Conservation (phyloP, 306 rosid species). For the Rubus idaeus region DNA sequence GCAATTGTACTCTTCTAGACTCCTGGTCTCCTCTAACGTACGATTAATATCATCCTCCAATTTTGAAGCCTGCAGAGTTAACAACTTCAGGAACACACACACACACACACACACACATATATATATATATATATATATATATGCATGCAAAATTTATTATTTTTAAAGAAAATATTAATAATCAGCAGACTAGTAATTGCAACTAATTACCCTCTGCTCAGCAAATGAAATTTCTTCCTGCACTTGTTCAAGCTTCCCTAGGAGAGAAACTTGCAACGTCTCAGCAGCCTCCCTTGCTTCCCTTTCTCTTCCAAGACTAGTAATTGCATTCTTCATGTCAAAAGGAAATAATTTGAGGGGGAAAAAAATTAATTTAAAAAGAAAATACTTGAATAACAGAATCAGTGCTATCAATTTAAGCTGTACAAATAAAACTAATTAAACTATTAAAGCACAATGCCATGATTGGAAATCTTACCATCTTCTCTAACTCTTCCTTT, state of each 20-base stretch:
- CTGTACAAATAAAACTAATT: no score
- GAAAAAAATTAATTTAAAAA: neutral
- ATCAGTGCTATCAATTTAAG: no score
- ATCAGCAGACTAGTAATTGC: neutral
- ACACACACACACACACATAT: no score
- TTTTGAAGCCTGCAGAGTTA: conserved; percentile 53
- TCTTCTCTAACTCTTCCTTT: conserved; percentile 61
- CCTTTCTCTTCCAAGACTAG: conserved; percentile 52
- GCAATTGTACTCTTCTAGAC: conserved; percentile 65
- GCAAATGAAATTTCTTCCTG: conserved; percentile 55
- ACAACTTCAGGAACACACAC: neutral
- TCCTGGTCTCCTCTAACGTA: conserved; percentile 70
- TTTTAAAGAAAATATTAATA: neutral
- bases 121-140: no score
- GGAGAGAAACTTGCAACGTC: conserved; percentile 47
- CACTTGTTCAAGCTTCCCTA: conserved; percentile 58
- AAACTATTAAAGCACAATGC: no score
- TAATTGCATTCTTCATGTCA: conserved; percentile 56
- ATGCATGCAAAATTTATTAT: no score
- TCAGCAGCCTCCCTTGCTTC: conserved; percentile 69
- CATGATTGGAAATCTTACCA: conserved; percentile 34
- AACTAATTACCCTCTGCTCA: conserved; percentile 53
- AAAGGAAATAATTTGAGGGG: conserved; percentile 14
- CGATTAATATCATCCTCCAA: conserved; percentile 68
- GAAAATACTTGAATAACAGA: no score